These are phyloP conservation scores for Solanum piurae DNA, from an alignment of 257 asterid species.

Conservation along the genomic window DNA sequence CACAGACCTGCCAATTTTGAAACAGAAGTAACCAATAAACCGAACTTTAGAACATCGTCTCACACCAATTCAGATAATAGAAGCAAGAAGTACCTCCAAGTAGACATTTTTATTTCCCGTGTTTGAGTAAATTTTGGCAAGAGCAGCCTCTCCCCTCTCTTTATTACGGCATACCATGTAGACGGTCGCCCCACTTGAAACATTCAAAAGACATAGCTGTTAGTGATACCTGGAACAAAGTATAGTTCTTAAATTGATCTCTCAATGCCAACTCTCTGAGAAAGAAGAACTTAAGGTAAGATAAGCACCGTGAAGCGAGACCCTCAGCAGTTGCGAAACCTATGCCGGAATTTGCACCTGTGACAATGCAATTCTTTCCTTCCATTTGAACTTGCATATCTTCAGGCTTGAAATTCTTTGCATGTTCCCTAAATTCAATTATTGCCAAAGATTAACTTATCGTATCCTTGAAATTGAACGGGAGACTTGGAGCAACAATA, in stretches of 20 bases:
- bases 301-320: constrained; percentile 67
- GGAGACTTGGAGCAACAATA: not conserved
- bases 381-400: constrained; percentile 59
- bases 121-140: constrained; percentile 44
- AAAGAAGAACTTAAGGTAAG: not conserved
- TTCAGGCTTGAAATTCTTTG: constrained; percentile 59
- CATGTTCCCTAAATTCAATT: constrained; percentile 52
- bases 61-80: not conserved
- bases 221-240: not conserved
- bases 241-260: not conserved
- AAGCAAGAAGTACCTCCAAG: constrained; percentile 48
- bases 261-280: not conserved
- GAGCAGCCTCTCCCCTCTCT: constrained; percentile 89
- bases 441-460: not conserved
- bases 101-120: constrained; percentile 70
- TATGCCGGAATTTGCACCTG: constrained; percentile 94
- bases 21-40: not conserved
- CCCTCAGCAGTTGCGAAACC: constrained; percentile 90
- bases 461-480: not conserved
- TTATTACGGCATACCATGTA: constrained; percentile 78
- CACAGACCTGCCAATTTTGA: constrained; percentile 49
- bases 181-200: constrained; percentile 71
- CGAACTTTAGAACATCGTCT: not conserved
- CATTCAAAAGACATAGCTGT: not conserved
- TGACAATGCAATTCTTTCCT: constrained; percentile 82